Evolutionary conservation across 108 stramenopile species (phyloP).

Genomic region (Pseudonitzschia pungens): DNA sequence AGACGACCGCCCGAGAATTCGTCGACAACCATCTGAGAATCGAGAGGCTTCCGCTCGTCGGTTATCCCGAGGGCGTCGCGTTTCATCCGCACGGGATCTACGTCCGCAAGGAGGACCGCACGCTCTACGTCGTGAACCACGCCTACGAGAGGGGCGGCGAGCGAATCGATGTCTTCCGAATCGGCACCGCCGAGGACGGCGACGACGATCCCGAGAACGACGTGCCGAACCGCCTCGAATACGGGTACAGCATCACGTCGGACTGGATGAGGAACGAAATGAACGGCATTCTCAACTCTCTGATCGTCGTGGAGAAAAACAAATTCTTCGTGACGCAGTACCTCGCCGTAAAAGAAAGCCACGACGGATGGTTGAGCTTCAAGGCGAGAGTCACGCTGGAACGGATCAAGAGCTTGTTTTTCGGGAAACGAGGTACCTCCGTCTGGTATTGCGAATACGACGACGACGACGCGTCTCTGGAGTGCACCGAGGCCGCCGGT

Average conservation of each 20-base stretch:
- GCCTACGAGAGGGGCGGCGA: slow-evolving; percentile 10
- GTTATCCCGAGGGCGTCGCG: slow-evolving; percentile 3
- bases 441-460: slow-evolving; percentile 15
- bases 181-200: background rate
- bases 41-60: slow-evolving; percentile 1
- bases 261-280: slow-evolving; percentile 16
- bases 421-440: background rate
- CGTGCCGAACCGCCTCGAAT: background rate
- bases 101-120: background rate
- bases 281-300: slow-evolving; percentile 4
- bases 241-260: slow-evolving; percentile 6
- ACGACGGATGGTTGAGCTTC: background rate
- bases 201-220: background rate
- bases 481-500: background rate
- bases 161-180: background rate
- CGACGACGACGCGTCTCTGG: background rate
- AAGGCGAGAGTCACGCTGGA: background rate
- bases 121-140: slow-evolving; percentile 14
- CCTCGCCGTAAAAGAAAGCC: background rate
- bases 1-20: background rate
- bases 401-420: background rate
- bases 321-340: slow-evolving; percentile 13
- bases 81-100: slow-evolving; percentile 16
- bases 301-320: slow-evolving; percentile 5
- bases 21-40: background rate